Base-by-base conservation (phyloP, 768 basidiomycete genomes). In the Panellus pusillus region DNA sequence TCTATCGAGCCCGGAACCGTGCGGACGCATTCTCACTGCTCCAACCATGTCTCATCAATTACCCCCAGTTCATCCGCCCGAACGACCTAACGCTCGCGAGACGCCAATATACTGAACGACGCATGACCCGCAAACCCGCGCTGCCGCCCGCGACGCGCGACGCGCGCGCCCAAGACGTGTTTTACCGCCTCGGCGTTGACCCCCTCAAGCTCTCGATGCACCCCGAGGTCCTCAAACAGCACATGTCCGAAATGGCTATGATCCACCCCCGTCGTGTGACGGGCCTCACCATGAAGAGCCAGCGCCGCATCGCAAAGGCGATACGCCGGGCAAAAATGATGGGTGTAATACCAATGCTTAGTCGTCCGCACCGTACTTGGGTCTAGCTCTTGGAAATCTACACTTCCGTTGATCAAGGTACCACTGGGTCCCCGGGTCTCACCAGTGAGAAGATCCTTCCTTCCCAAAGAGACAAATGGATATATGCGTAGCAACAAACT, bases 271-370 rank as follows among this genome's bases (percentile, higher is more conserved):
- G 95, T 47, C 76, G 80, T 9, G 65, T 79, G 28, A 95, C 91
- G 0, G 73, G 78, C 6, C 74, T 98, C 41, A 93, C 93, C 2
- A 79, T 83, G 69, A 85, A 84, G 71, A 87, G 74, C 50, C 95
- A 97, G 68, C 79, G 91, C 40, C 77, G 77, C 55, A 61, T 97
- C 4, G 89, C 83, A 54, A 93, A 93, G 70, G 90, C 93, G 40
- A 87, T 97, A 53, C 84, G 89, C 41, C 76, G 95, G 54, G 89
- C 95, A 54, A 91, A 88, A 72, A 86, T 87, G 79, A 94, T 96
- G 90, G 95, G 95, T 37, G 66, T 92, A 52, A 81, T 96, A 48
- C 89, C 92, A 9, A 60, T 74, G 15, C 74, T 78, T 61, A 77
- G 77, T 65, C 73, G 61, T 62, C 65, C 64, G 6, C 50, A 52